Evolutionary conservation across 805 yeast species (phyloP).

Genomic region (Candida nitratophila): DNA sequence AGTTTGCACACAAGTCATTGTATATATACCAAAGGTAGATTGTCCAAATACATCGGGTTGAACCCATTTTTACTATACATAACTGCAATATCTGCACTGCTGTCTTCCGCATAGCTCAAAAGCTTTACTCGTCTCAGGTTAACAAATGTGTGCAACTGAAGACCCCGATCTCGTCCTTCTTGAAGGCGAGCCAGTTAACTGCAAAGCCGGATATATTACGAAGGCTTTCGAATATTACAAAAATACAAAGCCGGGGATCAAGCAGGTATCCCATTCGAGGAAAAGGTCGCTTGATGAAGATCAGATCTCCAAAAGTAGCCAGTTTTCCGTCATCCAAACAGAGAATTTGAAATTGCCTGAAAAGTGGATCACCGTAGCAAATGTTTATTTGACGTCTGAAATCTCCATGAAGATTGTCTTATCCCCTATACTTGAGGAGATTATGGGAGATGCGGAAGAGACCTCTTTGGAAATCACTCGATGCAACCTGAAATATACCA

Average conservation of each 20-base stretch:
- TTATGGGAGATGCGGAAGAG: neutral
- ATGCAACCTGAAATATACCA: neutral
- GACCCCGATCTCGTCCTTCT: too few relatives aligned
- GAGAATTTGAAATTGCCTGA: neutral
- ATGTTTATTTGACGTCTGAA: neutral
- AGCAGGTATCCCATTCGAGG: neutral
- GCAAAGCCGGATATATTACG: neutral
- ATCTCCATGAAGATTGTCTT: neutral
- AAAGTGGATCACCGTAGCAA: neutral
- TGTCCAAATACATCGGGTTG: too few relatives aligned
- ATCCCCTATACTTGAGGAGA: neutral
- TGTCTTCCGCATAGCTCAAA: too few relatives aligned
- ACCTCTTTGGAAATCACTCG: neutral
- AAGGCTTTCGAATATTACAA: neutral
- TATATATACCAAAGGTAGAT: too few relatives aligned
- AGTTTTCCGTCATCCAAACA: neutral
- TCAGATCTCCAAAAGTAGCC: neutral
- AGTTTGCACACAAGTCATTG: too few relatives aligned
- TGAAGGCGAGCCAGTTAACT: neutral
- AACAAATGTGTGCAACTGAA: too few relatives aligned
- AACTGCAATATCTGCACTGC: too few relatives aligned
- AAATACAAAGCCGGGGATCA: neutral
- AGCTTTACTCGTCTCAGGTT: too few relatives aligned
- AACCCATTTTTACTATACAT: too few relatives aligned
- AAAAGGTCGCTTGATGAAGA: neutral